A percentile compares a stretch with the other conserved stretches of the same genome.
phyloP scores from a whole-genome alignment of 441 rosid species.

The Viola pubescens region DNA sequence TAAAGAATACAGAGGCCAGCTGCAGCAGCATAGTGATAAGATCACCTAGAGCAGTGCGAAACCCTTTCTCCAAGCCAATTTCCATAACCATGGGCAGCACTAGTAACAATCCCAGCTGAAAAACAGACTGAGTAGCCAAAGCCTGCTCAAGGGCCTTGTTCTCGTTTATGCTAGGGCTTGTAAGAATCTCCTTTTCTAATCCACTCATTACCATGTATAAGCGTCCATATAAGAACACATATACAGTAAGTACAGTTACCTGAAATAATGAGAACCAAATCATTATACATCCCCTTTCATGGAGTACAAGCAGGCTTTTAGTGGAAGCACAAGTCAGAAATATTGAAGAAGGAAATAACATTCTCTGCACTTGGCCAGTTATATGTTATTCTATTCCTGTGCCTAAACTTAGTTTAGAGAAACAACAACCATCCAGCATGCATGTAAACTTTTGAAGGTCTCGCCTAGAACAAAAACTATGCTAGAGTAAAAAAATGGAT shows the following conservation, averaged over 20 bases:
- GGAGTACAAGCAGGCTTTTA: background rate
- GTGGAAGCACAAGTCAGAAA: slow-evolving; percentile 1
- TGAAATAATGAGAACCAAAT: slow-evolving; percentile 30
- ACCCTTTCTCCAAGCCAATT: slow-evolving; percentile 87
- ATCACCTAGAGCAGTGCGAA: slow-evolving; percentile 78
- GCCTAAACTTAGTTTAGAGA: too few species aligned
- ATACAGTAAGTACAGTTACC: slow-evolving; percentile 81
- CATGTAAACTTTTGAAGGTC: too few species aligned
- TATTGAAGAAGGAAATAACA: background rate
- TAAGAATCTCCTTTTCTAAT: slow-evolving; percentile 54
- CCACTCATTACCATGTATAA: slow-evolving; percentile 94
- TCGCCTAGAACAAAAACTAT: too few species aligned
- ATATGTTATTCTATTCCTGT: too few species aligned
- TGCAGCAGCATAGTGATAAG: slow-evolving; percentile 94
- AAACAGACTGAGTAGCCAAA: slow-evolving; percentile 68
- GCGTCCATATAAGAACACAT: slow-evolving; percentile 90
- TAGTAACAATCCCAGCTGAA: slow-evolving; percentile 77
- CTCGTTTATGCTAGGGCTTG: slow-evolving; percentile 46
- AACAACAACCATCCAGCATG: too few species aligned
- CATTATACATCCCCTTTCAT: background rate
- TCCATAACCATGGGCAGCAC: slow-evolving; percentile 97
- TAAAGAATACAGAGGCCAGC: slow-evolving; percentile 86
- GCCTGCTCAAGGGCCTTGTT: slow-evolving; percentile 83
- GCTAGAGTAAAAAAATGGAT: too few species aligned
- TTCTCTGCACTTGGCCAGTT: too few species aligned